Evolutionary conservation across 768 basidiomycete species (phyloP).

Genomic region (Plicaturopsis crispa): DNA sequence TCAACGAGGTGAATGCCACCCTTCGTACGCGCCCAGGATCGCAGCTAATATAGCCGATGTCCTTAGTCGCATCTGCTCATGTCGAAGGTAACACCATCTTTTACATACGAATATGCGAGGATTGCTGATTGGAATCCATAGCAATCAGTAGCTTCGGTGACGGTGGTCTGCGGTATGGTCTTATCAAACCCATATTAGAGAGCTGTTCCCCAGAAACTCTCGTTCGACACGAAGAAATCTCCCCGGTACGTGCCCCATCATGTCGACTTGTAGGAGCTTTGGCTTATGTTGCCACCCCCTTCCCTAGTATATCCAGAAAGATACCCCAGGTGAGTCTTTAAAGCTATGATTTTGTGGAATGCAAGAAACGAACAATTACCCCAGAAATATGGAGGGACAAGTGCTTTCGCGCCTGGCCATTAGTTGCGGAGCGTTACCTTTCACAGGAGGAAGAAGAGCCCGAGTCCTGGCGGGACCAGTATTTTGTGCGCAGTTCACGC

Average conservation of each 20-base stretch:
- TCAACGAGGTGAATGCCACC: slow-evolving; percentile 58
- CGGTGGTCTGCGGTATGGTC: slow-evolving; percentile 46
- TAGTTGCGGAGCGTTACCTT: slow-evolving; percentile 40
- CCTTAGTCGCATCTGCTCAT: slow-evolving; percentile 52
- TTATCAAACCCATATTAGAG: slow-evolving; percentile 69
- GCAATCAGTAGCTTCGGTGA: slow-evolving; percentile 61
- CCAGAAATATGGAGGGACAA: slow-evolving; percentile 62
- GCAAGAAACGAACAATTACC: slow-evolving; percentile 1
- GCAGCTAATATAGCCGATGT: too few relatives aligned
- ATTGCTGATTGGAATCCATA: slow-evolving; percentile 19
- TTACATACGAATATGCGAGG: background rate
- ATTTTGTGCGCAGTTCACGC: slow-evolving; percentile 60
- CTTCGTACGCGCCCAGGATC: too few relatives aligned
- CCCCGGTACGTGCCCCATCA: slow-evolving; percentile 46
- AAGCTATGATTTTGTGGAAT: slow-evolving; percentile 3
- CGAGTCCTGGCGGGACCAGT: slow-evolving; percentile 62
- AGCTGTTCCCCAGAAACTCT: slow-evolving; percentile 68
- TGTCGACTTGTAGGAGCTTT: slow-evolving; percentile 6
- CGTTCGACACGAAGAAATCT: slow-evolving; percentile 55
- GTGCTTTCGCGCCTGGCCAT: slow-evolving; percentile 54
- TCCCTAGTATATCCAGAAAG: slow-evolving; percentile 41
- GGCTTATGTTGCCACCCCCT: slow-evolving; percentile 1
- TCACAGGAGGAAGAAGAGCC: slow-evolving; percentile 34
- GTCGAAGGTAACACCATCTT: slow-evolving; percentile 41
- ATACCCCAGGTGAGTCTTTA: slow-evolving; percentile 42